phyloP scores from a whole-genome alignment of 805 yeast species.

The Yamadazyma takamatsuzukensis region DNA sequence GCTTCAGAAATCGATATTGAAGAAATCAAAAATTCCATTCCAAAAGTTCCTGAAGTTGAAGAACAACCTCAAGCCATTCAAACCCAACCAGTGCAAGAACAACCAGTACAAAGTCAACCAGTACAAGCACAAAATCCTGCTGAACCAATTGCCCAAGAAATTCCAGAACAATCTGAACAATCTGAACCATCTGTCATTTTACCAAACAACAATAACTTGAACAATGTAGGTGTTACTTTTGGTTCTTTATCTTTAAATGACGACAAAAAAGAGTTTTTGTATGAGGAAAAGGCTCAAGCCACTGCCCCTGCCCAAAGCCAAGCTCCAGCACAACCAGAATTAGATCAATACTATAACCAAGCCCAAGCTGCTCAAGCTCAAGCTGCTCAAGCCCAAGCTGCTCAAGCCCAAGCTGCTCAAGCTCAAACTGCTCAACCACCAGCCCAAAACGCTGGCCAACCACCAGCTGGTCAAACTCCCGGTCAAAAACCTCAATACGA shows the following conservation, averaged over 20 bases:
- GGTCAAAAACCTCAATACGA: slow-evolving; percentile 19
- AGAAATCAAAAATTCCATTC: slow-evolving; percentile 15
- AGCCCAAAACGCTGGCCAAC: slow-evolving; percentile 20
- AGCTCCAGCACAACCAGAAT: slow-evolving; percentile 6
- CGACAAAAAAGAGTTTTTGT: slow-evolving; percentile 36
- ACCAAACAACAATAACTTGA: slow-evolving; percentile 48
- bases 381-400: slow-evolving; percentile 13
- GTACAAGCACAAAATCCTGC: slow-evolving; percentile 3
- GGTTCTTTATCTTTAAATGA: slow-evolving; percentile 55
- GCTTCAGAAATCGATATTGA: slow-evolving; percentile 10
- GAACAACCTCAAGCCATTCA: slow-evolving; percentile 12
- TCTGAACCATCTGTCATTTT: slow-evolving; percentile 42
- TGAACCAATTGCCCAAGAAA: slow-evolving; percentile 5
- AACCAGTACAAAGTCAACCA: slow-evolving; percentile 30
- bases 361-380: slow-evolving; percentile 5
- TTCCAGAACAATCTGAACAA: slow-evolving; percentile 11
- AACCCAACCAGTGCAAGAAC: slow-evolving; percentile 10
- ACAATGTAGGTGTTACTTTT: slow-evolving; percentile 56
- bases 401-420: slow-evolving; percentile 21
- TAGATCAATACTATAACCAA: too few relatives aligned
- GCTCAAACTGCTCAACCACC: slow-evolving; percentile 12
- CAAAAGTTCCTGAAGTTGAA: slow-evolving; percentile 17
- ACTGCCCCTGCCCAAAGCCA: slow-evolving; percentile 16
- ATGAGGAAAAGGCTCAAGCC: slow-evolving; percentile 17
- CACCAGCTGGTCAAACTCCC: slow-evolving; percentile 21